phyloP scores from a whole-genome alignment of 441 rosid genomes.

The Pelargonium myrrhifolium region DNA sequence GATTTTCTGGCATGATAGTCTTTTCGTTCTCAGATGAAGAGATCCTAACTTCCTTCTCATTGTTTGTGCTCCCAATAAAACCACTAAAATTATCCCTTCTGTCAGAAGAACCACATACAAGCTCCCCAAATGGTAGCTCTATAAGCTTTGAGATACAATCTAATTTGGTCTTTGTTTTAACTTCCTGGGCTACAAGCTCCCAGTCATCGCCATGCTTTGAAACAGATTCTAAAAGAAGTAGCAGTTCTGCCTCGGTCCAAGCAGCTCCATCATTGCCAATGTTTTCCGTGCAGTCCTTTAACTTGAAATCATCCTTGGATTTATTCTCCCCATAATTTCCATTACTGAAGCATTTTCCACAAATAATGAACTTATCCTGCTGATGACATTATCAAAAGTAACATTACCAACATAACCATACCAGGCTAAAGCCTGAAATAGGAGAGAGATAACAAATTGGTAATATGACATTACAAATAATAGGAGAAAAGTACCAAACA shows the following conservation, averaged over 20 bases:
- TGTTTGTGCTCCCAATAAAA: conserved; percentile 20
- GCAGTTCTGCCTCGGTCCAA: conserved; percentile 82
- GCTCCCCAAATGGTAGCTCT: conserved; percentile 82
- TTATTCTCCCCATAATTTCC: conserved; percentile 57
- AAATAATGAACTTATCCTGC: conserved; percentile 45
- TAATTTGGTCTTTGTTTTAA: conserved; percentile 59
- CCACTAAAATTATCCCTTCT: conserved; percentile 31
- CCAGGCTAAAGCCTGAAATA: neutral
- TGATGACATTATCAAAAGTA: conserved; percentile 10
- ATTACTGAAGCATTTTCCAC: conserved; percentile 54
- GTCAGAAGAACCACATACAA: conserved; percentile 39
- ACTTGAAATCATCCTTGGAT: conserved; percentile 47
- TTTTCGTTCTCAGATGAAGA: conserved; percentile 32
- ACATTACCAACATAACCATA: neutral
- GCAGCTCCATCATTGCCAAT: conserved; percentile 26
- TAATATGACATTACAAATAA: neutral
- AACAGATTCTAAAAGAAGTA: conserved; percentile 70
- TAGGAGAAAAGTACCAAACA: neutral
- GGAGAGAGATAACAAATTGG: neutral
- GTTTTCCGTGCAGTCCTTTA: conserved; percentile 26
- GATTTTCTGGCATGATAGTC: conserved; percentile 25
- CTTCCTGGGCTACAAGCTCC: conserved; percentile 77
- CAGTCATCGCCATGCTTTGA: conserved; percentile 76
- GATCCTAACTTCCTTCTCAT: conserved; percentile 19
- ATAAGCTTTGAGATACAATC: conserved; percentile 80